phyloP scores from a whole-genome alignment of 1,284 basidiomycete genomes.

The Moesziomyces sp. region DNA sequence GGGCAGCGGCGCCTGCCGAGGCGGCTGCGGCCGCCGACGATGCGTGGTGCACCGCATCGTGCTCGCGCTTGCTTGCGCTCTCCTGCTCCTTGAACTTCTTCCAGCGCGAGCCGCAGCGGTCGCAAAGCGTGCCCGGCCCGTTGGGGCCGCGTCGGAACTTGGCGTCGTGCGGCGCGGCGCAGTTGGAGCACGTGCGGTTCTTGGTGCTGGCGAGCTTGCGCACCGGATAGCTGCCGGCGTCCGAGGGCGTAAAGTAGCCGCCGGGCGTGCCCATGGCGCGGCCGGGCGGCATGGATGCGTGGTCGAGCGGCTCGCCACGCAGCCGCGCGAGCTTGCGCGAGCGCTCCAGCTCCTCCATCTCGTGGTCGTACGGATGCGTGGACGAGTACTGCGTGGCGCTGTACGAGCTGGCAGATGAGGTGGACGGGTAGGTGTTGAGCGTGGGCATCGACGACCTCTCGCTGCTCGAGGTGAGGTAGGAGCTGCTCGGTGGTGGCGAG shows the following conservation, averaged over 20 bases:
- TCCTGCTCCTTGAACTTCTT: conserved; percentile 50
- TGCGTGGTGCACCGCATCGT: background rate
- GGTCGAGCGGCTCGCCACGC: conserved; percentile 9
- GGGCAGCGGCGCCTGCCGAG: conserved; percentile 9
- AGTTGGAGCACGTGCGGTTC: conserved; percentile 48
- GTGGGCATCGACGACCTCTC: conserved; percentile 36
- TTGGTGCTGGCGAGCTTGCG: conserved; percentile 56
- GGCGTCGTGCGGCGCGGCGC: conserved; percentile 50
- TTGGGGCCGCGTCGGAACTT: conserved; percentile 48
- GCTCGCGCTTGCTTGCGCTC: conserved; percentile 15
- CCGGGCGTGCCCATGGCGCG: conserved; percentile 3
- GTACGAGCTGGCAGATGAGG: conserved; percentile 20
- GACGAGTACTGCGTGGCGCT: conserved; percentile 9
- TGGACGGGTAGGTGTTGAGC: conserved; percentile 20
- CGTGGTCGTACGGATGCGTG: conserved; percentile 30
- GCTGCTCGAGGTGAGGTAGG: conserved; percentile 30
- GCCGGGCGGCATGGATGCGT: background rate
- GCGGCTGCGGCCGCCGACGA: conserved; percentile 1
- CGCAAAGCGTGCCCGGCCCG: conserved; percentile 52
- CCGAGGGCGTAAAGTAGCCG: conserved; percentile 18
- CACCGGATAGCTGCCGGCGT: conserved; percentile 18
- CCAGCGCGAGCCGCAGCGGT: conserved; percentile 48
- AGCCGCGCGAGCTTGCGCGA: conserved; percentile 25
- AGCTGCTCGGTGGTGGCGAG: conserved; percentile 22
- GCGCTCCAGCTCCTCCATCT: conserved; percentile 32